Evolutionary conservation across 305 asterid species (phyloP).

Genomic region (Petunia hybrid): DNA sequence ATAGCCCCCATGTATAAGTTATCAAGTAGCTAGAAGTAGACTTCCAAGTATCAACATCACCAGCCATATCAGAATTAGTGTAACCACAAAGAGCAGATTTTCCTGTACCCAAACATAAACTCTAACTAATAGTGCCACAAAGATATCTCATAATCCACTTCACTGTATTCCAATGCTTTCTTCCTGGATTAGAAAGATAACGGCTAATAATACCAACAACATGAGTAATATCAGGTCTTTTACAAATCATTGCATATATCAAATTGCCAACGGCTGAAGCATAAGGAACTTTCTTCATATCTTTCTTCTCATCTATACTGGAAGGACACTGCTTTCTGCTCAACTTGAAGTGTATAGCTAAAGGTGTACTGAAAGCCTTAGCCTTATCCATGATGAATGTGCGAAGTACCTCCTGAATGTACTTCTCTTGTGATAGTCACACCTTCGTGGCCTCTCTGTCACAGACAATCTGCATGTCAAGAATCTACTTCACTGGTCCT

Average conservation of each 20-base stretch:
- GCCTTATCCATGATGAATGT: not conserved
- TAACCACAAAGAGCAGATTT: not conserved
- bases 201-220: not conserved
- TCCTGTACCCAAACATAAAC: not conserved
- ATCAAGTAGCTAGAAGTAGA: constrained; percentile 3
- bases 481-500: not conserved
- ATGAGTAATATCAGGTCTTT: not conserved
- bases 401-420: not conserved
- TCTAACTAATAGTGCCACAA: not conserved
- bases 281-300: not conserved
- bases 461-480: not conserved
- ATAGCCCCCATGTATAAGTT: not conserved
- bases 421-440: not conserved
- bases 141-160: not conserved
- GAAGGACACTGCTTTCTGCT: not conserved
- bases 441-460: not conserved
- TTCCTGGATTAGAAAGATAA: no score
- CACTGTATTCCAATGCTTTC: not conserved
- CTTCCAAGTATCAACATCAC: not conserved
- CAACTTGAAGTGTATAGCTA: no score
- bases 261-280: not conserved
- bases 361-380: no score
- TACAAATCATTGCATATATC: no score
- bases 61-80: not conserved
- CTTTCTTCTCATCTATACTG: not conserved